Base-by-base conservation (phyloP, 441 rosid genomes). In the Monsonia emarginata region DNA sequence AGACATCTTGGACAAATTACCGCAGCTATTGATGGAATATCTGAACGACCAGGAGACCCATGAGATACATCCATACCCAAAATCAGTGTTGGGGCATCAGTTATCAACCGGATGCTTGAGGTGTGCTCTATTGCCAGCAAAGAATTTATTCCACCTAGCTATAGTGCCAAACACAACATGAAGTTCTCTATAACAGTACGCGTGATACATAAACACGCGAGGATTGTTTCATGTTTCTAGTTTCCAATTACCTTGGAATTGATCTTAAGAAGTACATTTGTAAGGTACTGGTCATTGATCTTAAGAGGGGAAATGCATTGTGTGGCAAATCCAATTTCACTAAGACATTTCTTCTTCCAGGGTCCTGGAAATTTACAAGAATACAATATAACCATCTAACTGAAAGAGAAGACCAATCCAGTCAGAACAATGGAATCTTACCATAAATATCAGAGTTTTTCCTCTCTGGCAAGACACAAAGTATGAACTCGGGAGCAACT, bases 21-120 rank as follows among this genome's bases (percentile, higher is more conserved):
- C 71, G 96, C 99, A 57, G 91, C 96, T 28, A 91, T 68, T 30
- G 97, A 89, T 72, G 97, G 97, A 64, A 75, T 65, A 79, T 88
- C 83, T 34, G 90, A 79, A 67, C 65, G 85, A 72, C 94, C 97
- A 74, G 96, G 89, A 69, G 96, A 79, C 28, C 97, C 95, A 74
- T 95, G 99, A 63, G 97, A 91, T 64, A 95, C 96, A 82, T 91
- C 98, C 95, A 95, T 95, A 30, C 99, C 99, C 80, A 95, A 75
- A 74, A 95, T 95, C 81, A 95, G 69, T 36, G 98, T 91, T 59
- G 97, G 99, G 62, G 80, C 74, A 65, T 82, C 79, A 68, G 71
- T 69, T 71, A 95, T 79, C 70, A 85, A 66, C 16, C 95, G 91
- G 18, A 89, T 77, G 59, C 57, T 62, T 32, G 71, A 61, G 65